These are phyloP conservation scores for Gossypium longicalyx DNA, from an alignment of 345 rosid genomes.

Conservation along the genomic window DNA sequence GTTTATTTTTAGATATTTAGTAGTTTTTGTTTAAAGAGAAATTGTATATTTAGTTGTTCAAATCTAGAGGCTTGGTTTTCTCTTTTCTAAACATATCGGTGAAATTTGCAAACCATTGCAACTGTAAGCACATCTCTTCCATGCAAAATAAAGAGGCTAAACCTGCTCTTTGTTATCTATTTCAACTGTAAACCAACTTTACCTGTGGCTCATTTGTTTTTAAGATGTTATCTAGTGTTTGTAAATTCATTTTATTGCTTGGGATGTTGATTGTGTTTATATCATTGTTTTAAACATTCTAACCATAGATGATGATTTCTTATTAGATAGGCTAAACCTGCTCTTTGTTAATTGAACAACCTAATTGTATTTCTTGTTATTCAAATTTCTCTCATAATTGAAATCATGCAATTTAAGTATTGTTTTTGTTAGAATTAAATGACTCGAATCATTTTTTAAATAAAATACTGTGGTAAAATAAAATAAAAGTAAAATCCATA, in stretches of 20 bases:
- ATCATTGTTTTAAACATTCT: neutral
- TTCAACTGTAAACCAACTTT: too few relatives aligned
- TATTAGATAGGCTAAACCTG: too few relatives aligned
- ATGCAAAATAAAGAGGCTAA: conserved; percentile 40
- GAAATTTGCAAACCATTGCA: conserved; percentile 45
- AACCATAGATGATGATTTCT: neutral
- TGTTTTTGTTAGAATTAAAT: too few relatives aligned
- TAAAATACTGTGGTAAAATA: too few relatives aligned
- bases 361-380: neutral
- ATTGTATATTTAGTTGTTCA: neutral
- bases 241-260: too few relatives aligned
- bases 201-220: too few relatives aligned
- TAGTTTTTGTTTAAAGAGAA: neutral
- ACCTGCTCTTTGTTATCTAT: too few relatives aligned
- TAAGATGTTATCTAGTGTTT: too few relatives aligned
- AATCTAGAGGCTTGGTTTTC: neutral
- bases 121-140: conserved; percentile 51
- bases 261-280: neutral
- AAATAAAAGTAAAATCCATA: too few relatives aligned
- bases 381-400: neutral
- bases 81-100: neutral
- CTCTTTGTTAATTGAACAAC: neutral
- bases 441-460: too few relatives aligned
- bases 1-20: neutral
- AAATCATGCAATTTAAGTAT: neutral